Evolutionary conservation across 2,329 filamentous ascomycete genomes (phyloP), one percentile per base, ranked within the genome.

Genomic region (Akanthomyces lecanii): DNA sequence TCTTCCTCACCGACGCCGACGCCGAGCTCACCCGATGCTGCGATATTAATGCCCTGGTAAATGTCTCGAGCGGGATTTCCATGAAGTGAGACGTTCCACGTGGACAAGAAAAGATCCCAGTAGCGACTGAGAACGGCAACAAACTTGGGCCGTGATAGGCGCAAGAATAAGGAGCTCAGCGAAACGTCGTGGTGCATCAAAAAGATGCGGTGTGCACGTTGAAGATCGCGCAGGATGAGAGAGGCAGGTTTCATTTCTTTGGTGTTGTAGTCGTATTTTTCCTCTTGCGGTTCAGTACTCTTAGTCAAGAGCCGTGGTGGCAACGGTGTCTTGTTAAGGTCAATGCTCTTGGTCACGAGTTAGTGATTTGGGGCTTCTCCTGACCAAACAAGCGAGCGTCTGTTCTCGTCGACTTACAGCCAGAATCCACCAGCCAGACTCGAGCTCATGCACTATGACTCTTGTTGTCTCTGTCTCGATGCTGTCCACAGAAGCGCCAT

Each of bases 1-100:
- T 97, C 91, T 77, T 98, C 95, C 73, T 98, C 95, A 21, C 95
- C 95, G 1, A 98, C 95, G 0, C 95, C 95, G 52, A 97, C 85
- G 18, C 95, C 95, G 30, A 98, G 84, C 76, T 98, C 94, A 21
- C 95, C 94, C 40, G 91, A 92, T 7, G 89, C 91, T 14, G 93
- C 91, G 38, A 99, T 81, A 74, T 96, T 97, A 71, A 97, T 86
- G 6, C 91, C 92, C 12, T 89, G 86, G 70, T 92, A 92, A 5
- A 96, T 81, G 66, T 89, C 88, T 1, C 89, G 85, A 2, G 89
- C 87, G 0, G 95, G 95, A 69, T 96, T 97, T 10, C 92, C 94
- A 71, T 94, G 91, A 48, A 99, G 81, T 67, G 97, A 83, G 14
- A 98, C 89, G 68, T 94, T 92, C 95, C 95, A 99, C 0, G 86